Base-by-base conservation (phyloP, 441 rosid species). In the Pelargonium myrrhifolium region DNA sequence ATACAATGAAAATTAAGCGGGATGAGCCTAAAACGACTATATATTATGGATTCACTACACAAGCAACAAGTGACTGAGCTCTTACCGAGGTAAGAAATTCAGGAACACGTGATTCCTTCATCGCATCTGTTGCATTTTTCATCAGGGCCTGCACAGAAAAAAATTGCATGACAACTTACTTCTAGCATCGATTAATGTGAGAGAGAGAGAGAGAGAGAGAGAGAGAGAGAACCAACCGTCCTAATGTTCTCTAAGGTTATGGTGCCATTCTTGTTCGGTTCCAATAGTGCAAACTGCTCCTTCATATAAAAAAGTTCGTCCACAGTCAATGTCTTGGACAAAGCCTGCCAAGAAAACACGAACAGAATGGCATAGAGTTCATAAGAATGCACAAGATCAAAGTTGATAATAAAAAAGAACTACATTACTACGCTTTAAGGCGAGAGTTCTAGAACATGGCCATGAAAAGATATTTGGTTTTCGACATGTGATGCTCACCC, bases 81-180 rank as follows among this genome's bases (percentile, higher is more conserved):
- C 18, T 20, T 91, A 91, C 97, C 65, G 87, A 79, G 8, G 87
- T 74, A 21, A 94, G 91, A 76, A 81, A 84, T 79, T 89, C 96
- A 0, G 89, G 82, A 21, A 92, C 71, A 22, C 84, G 85, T 53
- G 97, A 91, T 49, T 94, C 97, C 74, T 84, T 89, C 97, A 92
- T 94, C 68, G 97, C 93, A 67, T 87, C 92, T 9, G 97, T 92
- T 59, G 87, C 89, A 78, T 84, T 85, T 82, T 78, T 85, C 82
- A 83, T 77, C 81, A 94, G 81, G 39, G 88, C 89, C 99, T 94
- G 83, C 68, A 59, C 74, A 71, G 69, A 74, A 68, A 43, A 79
- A 67, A 70, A 68, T 49, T 31, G 59, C 68, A 76, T 62, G 53
- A 45, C 71, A 77, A 55, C 31, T 61, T 9, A 60, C 9, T 51